phyloP scores from a whole-genome alignment of 2,329 filamentous ascomycete genomes.

The Beauveria bassiana region DNA sequence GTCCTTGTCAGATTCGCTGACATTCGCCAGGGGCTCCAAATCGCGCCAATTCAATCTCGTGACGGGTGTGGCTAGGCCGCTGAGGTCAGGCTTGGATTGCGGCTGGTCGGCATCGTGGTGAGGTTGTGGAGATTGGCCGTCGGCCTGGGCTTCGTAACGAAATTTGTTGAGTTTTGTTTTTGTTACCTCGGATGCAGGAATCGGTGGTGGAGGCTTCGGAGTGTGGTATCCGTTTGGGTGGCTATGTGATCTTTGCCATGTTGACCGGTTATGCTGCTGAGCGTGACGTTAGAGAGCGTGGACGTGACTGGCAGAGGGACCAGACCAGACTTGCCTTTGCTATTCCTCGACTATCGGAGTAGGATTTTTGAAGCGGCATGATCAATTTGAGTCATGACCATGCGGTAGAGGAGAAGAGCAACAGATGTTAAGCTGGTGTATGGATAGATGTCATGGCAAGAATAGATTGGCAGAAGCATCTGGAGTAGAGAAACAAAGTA shows the following conservation, averaged over 20 bases:
- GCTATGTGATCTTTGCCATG: constrained; percentile 49
- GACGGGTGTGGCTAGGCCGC: constrained; percentile 34
- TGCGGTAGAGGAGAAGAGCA: constrained; percentile 12
- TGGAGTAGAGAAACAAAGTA: neutral
- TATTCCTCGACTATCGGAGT: constrained; percentile 9
- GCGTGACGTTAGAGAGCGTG: neutral
- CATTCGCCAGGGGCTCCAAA: constrained; percentile 36
- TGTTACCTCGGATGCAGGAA: constrained; percentile 48
- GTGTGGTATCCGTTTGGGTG: constrained; percentile 34
- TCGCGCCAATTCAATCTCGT: constrained; percentile 51
- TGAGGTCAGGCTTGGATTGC: neutral
- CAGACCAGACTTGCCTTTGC: neutral
- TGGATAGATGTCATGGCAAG: neutral
- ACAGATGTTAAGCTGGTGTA: neutral
- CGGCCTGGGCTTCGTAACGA: constrained; percentile 26
- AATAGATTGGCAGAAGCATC: neutral
- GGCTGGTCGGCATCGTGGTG: constrained; percentile 15
- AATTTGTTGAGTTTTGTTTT: constrained; percentile 56
- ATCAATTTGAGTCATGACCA: constrained; percentile 14
- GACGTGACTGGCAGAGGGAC: too few relatives aligned
- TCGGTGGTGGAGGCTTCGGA: constrained; percentile 30
- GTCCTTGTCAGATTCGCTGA: constrained; percentile 35
- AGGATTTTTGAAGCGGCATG: constrained; percentile 20
- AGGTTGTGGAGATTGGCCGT: constrained; percentile 12
- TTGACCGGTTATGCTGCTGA: constrained; percentile 28